A percentile compares a stretch with the other conserved stretches of the same genome.
Evolutionary conservation across 371 early-diverging fungal species (phyloP).

Genomic region (Mucor velutinosus): DNA sequence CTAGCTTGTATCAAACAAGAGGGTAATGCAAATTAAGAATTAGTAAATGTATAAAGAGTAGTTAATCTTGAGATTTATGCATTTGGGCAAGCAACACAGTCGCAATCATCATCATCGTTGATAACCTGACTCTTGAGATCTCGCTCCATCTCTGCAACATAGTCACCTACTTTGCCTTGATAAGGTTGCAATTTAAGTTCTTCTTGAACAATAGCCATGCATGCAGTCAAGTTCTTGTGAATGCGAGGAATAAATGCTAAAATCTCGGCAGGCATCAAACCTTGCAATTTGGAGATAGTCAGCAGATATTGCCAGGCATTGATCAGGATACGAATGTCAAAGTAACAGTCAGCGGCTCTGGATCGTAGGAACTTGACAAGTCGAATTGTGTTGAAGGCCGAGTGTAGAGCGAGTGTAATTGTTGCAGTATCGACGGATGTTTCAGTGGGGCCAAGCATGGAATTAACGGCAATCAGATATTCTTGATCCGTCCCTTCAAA

Average conservation of each 20-base stretch:
- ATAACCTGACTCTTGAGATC: conserved; percentile 16
- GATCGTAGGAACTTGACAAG: conserved; percentile 22
- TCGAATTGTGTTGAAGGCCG: conserved; percentile 26
- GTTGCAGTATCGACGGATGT: not conserved
- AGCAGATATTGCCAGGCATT: conserved; percentile 31
- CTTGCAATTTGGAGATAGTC: conserved; percentile 12
- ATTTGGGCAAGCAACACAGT: conserved; percentile 28
- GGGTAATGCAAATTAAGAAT: not conserved
- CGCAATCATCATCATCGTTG: conserved; percentile 25
- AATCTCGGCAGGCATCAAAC: conserved; percentile 8
- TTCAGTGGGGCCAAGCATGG: not conserved
- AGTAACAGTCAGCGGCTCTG: conserved; percentile 26
- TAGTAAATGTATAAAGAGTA: not conserved
- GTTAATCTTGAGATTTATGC: not conserved
- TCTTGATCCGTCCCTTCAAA: conserved; percentile 33
- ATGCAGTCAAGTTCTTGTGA: conserved; percentile 8
- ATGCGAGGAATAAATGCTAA: conserved; percentile 16
- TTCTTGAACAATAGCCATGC: conserved; percentile 19
- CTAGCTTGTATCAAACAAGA: not conserved
- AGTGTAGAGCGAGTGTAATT: conserved; percentile 15
- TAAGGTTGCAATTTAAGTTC: conserved; percentile 24
- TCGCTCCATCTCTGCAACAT: conserved; percentile 22
- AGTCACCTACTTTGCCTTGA: conserved; percentile 25
- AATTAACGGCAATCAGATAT: conserved; percentile 15
- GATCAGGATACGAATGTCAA: conserved; percentile 31